Evolutionary conservation across 1,284 basidiomycete genomes (phyloP).

Genomic region (Porphyrellus sp.): DNA sequence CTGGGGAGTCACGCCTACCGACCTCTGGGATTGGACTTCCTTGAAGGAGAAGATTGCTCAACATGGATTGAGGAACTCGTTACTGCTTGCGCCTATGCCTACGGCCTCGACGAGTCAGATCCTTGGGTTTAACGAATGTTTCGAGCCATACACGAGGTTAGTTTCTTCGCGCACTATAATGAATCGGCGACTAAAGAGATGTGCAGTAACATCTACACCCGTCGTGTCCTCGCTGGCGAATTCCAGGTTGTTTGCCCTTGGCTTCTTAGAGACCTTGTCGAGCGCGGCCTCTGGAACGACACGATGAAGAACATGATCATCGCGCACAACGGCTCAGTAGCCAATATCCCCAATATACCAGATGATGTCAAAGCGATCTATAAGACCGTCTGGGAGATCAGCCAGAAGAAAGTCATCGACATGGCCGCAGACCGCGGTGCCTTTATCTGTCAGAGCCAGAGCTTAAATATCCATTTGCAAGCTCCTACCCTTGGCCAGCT

Average conservation of each 20-base stretch:
- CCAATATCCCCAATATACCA: constrained; percentile 85
- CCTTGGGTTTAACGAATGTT: constrained; percentile 98
- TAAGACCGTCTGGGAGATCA: constrained; percentile 99
- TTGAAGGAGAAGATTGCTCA: constrained; percentile 89
- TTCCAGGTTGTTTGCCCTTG: constrained; percentile 99
- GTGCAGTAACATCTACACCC: constrained; percentile 93
- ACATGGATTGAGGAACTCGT: constrained; percentile 89
- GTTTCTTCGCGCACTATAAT: constrained; percentile 14
- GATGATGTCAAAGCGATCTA: constrained; percentile 93
- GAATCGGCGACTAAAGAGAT: constrained; percentile 10
- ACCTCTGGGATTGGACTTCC: constrained; percentile 92
- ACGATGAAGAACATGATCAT: constrained; percentile 99
- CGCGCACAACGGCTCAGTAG: constrained; percentile 94
- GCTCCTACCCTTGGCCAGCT: constrained; percentile 92
- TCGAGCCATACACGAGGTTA: constrained; percentile 92
- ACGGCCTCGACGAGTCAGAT: constrained; percentile 99
- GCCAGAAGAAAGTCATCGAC: constrained; percentile 97
- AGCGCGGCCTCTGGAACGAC: constrained; percentile 95
- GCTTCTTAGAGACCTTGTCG: constrained; percentile 95
- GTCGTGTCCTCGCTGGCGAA: constrained; percentile 98
- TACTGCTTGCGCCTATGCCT: constrained; percentile 97
- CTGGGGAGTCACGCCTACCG: constrained; percentile 91
- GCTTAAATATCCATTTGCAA: constrained; percentile 90
- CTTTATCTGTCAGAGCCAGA: constrained; percentile 95
- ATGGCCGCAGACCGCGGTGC: constrained; percentile 97